phyloP scores from a whole-genome alignment of 192 early-diverging fungal species.

The Backusella tarrabulga region DNA sequence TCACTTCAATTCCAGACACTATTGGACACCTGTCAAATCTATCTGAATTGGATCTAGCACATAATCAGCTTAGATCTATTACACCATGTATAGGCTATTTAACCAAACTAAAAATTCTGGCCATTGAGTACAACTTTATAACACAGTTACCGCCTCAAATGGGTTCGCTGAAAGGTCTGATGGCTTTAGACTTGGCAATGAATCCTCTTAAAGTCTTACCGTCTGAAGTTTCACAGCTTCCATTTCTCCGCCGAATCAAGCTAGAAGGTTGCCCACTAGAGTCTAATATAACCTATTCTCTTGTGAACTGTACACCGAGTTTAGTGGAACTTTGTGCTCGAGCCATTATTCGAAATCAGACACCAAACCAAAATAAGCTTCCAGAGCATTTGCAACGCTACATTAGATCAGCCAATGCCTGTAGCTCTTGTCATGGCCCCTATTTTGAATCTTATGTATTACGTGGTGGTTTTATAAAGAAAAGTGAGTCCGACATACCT shows the following conservation, averaged over 20 bases:
- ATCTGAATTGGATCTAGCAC: conserved; percentile 58
- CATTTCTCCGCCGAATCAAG: conserved; percentile 58
- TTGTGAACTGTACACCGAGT: conserved; percentile 52
- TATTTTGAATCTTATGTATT: conserved; percentile 67
- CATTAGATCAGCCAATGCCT: conserved; percentile 55
- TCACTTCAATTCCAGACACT: conserved; percentile 63
- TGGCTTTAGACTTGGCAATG: conserved; percentile 61
- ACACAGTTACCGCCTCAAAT: conserved; percentile 62
- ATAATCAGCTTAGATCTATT: conserved; percentile 62
- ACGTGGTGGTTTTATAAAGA: conserved; percentile 65
- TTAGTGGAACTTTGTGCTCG: conserved; percentile 78
- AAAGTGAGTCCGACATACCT: conserved; percentile 45
- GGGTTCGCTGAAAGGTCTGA: conserved; percentile 56
- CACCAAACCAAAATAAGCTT: neutral
- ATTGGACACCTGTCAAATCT: conserved; percentile 69
- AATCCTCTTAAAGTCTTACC: conserved; percentile 73
- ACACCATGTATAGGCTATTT: conserved; percentile 62
- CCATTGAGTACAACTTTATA: conserved; percentile 60
- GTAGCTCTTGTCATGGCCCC: conserved; percentile 79
- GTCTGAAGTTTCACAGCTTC: conserved; percentile 68
- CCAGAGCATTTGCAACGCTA: conserved; percentile 61
- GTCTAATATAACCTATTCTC: conserved; percentile 31
- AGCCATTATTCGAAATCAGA: conserved; percentile 38
- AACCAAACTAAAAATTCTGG: conserved; percentile 59
- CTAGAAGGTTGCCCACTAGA: conserved; percentile 55